Evolutionary conservation across 805 yeast species (phyloP).

Genomic region (Wickerhamiella hasegawae): DNA sequence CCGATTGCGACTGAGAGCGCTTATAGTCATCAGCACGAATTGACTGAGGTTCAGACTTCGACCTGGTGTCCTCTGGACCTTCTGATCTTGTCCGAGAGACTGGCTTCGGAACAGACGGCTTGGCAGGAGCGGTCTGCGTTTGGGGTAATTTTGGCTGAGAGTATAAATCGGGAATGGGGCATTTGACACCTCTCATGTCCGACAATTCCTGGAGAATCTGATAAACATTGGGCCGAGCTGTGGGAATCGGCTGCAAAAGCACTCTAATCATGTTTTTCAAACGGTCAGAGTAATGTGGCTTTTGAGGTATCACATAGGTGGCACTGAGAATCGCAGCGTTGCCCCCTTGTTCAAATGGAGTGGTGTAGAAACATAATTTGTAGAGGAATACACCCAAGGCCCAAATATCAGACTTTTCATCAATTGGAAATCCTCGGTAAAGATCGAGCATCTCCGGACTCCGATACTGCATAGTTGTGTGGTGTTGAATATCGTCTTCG

Average conservation of each 20-base stretch:
- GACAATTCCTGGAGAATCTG: conserved; percentile 58
- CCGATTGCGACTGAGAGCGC: no score
- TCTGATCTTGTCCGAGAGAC: no score
- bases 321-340: conserved; percentile 80
- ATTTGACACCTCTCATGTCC: conserved; percentile 38
- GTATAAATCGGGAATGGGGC: conserved; percentile 28
- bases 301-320: conserved; percentile 54
- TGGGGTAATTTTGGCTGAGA: no score
- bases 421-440: conserved; percentile 66
- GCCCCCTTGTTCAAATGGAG: conserved; percentile 79
- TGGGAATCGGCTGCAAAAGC: conserved; percentile 71
- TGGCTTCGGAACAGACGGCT: no score
- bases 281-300: conserved; percentile 54
- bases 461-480: conserved; percentile 92
- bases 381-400: conserved; percentile 86
- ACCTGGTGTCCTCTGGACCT: no score
- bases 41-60: no score
- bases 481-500: conserved; percentile 70
- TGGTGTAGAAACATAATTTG: conserved; percentile 79
- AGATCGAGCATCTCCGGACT: conserved; percentile 94
- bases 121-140: no score
- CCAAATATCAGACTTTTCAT: conserved; percentile 92
- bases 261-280: conserved; percentile 61
- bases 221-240: conserved; percentile 69
- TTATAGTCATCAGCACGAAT: no score